These are phyloP conservation scores for Aspergillus heteromorphus DNA, from an alignment of 495 filamentous ascomycete genomes.

Conservation along the genomic window DNA sequence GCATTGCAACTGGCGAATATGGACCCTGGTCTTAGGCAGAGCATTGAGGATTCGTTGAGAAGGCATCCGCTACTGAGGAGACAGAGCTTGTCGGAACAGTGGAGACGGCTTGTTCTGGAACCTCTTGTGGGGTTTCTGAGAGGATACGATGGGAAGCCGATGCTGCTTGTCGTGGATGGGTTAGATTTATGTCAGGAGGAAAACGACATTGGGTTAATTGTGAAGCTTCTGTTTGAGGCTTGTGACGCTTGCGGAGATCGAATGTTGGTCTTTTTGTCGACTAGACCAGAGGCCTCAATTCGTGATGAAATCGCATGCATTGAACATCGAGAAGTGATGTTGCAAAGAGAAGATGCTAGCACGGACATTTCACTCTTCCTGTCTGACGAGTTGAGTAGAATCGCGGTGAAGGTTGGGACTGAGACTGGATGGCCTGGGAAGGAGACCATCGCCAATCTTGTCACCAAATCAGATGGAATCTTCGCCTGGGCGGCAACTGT, in stretches of 20 bases:
- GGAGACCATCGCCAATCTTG: too few species aligned
- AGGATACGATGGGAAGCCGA: not conserved
- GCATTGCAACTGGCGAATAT: not conserved
- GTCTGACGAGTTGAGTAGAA: too few species aligned
- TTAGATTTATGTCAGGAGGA: not conserved
- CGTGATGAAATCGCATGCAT: not conserved
- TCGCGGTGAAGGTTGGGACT: too few species aligned
- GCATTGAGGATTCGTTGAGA: not conserved
- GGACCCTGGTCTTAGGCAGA: not conserved
- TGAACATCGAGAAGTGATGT: not conserved
- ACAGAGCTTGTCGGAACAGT: not conserved
- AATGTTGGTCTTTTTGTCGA: not conserved
- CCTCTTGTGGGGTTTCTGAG: not conserved
- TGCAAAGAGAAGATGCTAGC: not conserved
- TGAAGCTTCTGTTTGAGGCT: not conserved
- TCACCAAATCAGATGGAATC: too few species aligned
- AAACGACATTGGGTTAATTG: not conserved
- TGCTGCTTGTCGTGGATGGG: not conserved
- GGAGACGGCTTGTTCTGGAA: not conserved
- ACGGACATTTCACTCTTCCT: too few species aligned
- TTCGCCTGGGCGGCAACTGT: too few species aligned
- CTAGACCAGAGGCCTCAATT: not conserved
- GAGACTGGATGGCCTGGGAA: too few species aligned
- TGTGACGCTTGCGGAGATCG: not conserved
- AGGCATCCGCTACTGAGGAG: not conserved